Evolutionary conservation across 768 basidiomycete genomes (phyloP), one percentile per base, ranked within the genome.

Genomic region (Psilocybe cubensis): DNA sequence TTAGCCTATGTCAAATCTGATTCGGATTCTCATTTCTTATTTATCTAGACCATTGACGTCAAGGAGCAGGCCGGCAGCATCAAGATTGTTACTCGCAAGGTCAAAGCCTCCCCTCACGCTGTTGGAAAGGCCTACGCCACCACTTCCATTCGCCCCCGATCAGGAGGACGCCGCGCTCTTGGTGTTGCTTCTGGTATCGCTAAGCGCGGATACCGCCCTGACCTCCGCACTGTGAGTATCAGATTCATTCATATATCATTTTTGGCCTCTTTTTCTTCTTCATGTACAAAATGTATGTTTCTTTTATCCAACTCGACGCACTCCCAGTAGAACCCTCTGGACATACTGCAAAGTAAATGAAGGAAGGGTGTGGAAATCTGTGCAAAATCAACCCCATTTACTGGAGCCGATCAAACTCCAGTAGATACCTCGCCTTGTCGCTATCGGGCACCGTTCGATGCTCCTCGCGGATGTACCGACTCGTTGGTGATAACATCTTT

Each of bases 321-420:
- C 77, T 87, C 86, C 83, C 87, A 87, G 87, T 94, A 94, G 91
- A 94, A 91, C 91, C 91, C 88, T 80, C 90, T 84, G 88, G 88
- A 91, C 72, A 64, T 73, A 73, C 81, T 64, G 76, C 67, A 68
- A 73, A 74, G 79, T 80, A 76, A 72, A 87, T 87, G 89, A 92
- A 88, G 81, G 90, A 76, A 82, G 90, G 89, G 91, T 84, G 91
- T 94, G 90, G 91, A 94, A 87, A 91, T 76, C 90, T 89, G 83
- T 94, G 91, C 91, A 86, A 94, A 74, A 94, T 74, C 65, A 79
- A 79, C 72, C 72, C 71, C 70, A 66, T 72, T 72, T 72, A 67
- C 58, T 67, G 70, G 78, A 80, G 80, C 68, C 79, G 83, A 85
- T 87, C 87, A 86, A 85, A 80, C 79, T 78, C 72, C 74, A 66